phyloP scores from a whole-genome alignment of 2,329 filamentous ascomycete species.

The Sphaerulina musiva region DNA sequence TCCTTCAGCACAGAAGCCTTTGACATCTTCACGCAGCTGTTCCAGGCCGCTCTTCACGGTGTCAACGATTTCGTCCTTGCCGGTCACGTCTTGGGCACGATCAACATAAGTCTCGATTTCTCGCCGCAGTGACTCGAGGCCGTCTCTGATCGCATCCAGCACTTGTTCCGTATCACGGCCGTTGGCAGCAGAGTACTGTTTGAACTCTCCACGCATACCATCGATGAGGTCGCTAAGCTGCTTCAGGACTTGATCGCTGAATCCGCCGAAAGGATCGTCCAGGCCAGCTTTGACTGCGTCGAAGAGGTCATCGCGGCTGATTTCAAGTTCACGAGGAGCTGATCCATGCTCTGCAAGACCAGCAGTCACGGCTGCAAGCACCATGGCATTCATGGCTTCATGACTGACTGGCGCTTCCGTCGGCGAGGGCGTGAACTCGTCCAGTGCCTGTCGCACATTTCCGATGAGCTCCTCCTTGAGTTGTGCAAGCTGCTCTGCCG shows the following conservation, averaged over 20 bases:
- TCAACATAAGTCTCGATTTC: constrained; percentile 81
- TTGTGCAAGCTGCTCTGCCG: constrained; percentile 57
- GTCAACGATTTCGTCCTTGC: constrained; percentile 73
- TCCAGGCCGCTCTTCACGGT: constrained; percentile 60
- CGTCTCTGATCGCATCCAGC: constrained; percentile 79
- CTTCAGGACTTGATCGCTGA: constrained; percentile 55
- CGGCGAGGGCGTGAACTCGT: constrained; percentile 61
- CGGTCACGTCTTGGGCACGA: constrained; percentile 59
- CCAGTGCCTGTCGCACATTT: constrained; percentile 77
- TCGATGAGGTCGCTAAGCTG: constrained; percentile 55
- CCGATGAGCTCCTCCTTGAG: constrained; percentile 78
- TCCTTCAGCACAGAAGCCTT: constrained; percentile 45
- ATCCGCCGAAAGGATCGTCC: constrained; percentile 48
- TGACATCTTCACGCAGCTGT: constrained; percentile 54
- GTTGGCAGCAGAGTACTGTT: constrained; percentile 71
- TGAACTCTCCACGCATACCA: constrained; percentile 59
- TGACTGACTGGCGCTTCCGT: constrained; percentile 37
- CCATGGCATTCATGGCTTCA: constrained; percentile 47
- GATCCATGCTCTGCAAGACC: constrained; percentile 47
- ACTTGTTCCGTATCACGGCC: constrained; percentile 82
- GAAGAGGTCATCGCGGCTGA: constrained; percentile 49
- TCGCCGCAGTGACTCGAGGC: constrained; percentile 68
- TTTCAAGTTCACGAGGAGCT: constrained; percentile 40
- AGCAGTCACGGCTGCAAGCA: constrained; percentile 54
- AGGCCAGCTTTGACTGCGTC: constrained; percentile 54